These are phyloP conservation scores for Anthostomella pinea DNA, from an alignment of 2,329 filamentous ascomycete species.

Conservation along the genomic window DNA sequence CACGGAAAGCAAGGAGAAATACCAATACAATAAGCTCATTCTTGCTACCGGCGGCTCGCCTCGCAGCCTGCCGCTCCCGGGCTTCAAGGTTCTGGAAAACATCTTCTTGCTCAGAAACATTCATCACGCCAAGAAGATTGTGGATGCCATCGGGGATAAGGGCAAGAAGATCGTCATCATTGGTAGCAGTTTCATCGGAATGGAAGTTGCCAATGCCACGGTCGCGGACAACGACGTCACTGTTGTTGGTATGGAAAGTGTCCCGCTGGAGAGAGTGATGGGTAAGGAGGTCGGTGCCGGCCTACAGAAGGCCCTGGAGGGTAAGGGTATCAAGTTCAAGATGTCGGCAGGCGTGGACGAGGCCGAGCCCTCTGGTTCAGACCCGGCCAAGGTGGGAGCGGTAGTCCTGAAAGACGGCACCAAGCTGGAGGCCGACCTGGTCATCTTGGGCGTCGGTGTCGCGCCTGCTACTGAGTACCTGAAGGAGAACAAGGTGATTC, in stretches of 20 bases:
- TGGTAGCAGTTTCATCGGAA: conserved; percentile 94
- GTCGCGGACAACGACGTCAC: conserved; percentile 78
- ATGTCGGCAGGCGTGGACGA: conserved; percentile 79
- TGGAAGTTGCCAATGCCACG: conserved; percentile 90
- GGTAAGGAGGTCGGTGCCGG: conserved; percentile 77
- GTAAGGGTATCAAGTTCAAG: conserved; percentile 85
- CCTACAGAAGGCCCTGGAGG: conserved; percentile 76
- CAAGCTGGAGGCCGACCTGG: conserved; percentile 78
- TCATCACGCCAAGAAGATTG: conserved; percentile 74
- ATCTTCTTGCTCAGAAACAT: conserved; percentile 81
- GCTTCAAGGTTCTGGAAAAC: conserved; percentile 82
- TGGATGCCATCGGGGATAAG: conserved; percentile 74
- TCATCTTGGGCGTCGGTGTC: conserved; percentile 89
- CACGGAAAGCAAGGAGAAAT: conserved; percentile 70
- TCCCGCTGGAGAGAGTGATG: conserved; percentile 82
- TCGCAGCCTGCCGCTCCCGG: conserved; percentile 71
- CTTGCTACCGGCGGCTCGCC: conserved; percentile 84
- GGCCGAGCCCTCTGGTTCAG: conserved; percentile 66
- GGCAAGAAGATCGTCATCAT: conserved; percentile 91
- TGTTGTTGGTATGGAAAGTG: conserved; percentile 83
- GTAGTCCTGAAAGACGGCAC: conserved; percentile 86
- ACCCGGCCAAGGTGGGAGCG: conserved; percentile 71
- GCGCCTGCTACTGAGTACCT: conserved; percentile 82
- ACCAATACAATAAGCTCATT: conserved; percentile 82
- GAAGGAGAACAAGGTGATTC: conserved; percentile 64